These are phyloP conservation scores for Talaromyces sp. DNA, from an alignment of 2,329 filamentous ascomycete species.

Conservation along the genomic window DNA sequence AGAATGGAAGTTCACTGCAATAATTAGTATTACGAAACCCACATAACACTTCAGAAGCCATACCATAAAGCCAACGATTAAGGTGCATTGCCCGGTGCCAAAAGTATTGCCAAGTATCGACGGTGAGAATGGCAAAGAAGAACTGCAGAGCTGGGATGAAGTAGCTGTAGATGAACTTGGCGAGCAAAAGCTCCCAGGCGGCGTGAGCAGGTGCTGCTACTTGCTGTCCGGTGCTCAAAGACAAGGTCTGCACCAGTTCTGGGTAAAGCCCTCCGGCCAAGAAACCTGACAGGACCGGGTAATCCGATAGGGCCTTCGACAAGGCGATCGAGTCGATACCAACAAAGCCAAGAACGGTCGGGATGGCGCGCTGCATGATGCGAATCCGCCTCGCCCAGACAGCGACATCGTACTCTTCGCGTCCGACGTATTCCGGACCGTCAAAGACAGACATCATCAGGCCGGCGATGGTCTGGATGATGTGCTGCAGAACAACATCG, in stretches of 20 bases:
- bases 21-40: constrained; percentile 11
- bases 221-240: constrained; percentile 45
- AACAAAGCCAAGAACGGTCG: constrained; percentile 61
- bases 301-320: constrained; percentile 67
- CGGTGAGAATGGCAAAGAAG: constrained; percentile 62
- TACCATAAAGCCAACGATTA: constrained; percentile 95
- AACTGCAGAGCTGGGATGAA: constrained; percentile 74
- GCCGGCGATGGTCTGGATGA: constrained; percentile 75
- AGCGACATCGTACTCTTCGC: constrained; percentile 77
- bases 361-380: constrained; percentile 71
- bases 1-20: constrained; percentile 76
- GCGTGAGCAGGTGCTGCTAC: constrained; percentile 65
- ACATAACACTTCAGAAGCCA: constrained; percentile 31
- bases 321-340: constrained; percentile 72
- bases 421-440: constrained; percentile 65
- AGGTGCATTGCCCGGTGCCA: constrained; percentile 93
- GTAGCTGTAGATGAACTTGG: constrained; percentile 73
- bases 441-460: constrained; percentile 65
- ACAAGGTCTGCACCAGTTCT: constrained; percentile 55
- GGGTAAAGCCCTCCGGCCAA: constrained; percentile 79
- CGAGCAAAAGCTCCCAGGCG: constrained; percentile 70
- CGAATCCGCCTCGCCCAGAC: constrained; percentile 83
- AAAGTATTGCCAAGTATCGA: constrained; percentile 99
- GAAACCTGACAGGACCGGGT: constrained; percentile 68
- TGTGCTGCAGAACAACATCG: constrained; percentile 86